Evolutionary conservation across 2,329 filamentous ascomycete species (phyloP).

Genomic region (Diaporthe batatas): DNA sequence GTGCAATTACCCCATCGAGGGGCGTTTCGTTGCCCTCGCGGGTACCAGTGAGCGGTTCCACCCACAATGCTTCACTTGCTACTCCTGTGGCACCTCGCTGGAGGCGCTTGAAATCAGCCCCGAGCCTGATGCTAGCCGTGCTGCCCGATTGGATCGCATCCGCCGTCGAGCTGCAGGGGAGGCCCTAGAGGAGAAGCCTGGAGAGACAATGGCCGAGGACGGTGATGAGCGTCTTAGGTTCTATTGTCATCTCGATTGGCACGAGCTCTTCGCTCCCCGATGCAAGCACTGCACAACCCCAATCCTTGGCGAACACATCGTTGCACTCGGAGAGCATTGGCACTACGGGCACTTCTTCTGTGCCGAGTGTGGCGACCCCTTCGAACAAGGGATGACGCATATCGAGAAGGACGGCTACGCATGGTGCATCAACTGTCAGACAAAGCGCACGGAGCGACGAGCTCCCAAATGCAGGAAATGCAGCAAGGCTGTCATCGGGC

Average conservation of each 20-base stretch:
- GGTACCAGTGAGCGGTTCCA: conserved; percentile 85
- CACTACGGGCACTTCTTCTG: conserved; percentile 99
- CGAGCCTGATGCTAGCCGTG: conserved; percentile 81
- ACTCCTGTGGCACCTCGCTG: conserved; percentile 86
- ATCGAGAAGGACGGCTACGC: conserved; percentile 98
- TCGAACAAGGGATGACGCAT: conserved; percentile 77
- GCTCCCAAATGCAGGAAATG: conserved; percentile 91
- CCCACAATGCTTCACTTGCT: conserved; percentile 92
- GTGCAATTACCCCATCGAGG: conserved; percentile 87
- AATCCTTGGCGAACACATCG: conserved; percentile 93
- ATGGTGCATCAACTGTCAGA: conserved; percentile 95
- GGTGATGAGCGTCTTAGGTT: conserved; percentile 83
- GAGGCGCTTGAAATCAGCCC: conserved; percentile 97
- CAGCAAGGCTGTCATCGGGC: conserved; percentile 85
- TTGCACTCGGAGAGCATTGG: conserved; percentile 95
- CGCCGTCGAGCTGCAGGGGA: conserved; percentile 70
- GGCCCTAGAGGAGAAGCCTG: conserved; percentile 71
- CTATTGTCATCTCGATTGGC: conserved; percentile 99
- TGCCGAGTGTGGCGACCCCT: conserved; percentile 97
- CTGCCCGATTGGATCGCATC: conserved; percentile 81
- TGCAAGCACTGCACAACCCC: conserved; percentile 98
- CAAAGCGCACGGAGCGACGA: conserved; percentile 88
- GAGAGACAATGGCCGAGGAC: conserved; percentile 76
- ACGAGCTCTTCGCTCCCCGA: conserved; percentile 90
- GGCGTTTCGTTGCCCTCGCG: conserved; percentile 87